phyloP scores from a whole-genome alignment of 371 early-diverging fungal genomes.

The Entomophthora muscae region DNA sequence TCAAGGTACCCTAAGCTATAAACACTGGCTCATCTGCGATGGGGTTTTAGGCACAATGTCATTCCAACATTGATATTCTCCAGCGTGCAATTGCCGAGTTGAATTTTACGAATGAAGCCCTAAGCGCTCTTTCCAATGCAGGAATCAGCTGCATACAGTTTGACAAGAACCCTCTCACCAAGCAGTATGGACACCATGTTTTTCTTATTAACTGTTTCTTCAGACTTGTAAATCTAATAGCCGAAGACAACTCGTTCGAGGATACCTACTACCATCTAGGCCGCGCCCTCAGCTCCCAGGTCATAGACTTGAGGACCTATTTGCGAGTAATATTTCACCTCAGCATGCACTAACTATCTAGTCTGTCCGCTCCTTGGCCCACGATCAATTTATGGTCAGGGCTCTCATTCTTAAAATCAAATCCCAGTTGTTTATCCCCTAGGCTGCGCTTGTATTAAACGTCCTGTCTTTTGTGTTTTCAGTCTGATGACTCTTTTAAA shows the following conservation, averaged over 20 bases:
- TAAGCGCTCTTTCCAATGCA: neutral
- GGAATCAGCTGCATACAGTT: neutral
- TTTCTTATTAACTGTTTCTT: neutral
- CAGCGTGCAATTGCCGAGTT: neutral
- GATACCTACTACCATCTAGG: neutral
- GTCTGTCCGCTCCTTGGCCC: neutral
- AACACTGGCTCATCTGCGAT: neutral
- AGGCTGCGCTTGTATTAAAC: too few relatives aligned
- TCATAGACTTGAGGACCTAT: neutral
- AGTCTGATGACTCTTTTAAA: too few relatives aligned
- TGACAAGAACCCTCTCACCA: neutral
- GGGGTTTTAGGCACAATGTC: neutral
- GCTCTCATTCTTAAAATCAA: conserved; percentile 6
- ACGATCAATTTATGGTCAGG: conserved; percentile 1
- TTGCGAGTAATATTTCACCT: neutral
- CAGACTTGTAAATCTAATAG: neutral
- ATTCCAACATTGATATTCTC: neutral
- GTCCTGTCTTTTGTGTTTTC: too few relatives aligned
- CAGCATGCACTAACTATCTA: neutral
- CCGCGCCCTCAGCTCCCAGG: neutral
- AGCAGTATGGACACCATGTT: neutral
- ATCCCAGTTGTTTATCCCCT: neutral
- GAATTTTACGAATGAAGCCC: neutral
- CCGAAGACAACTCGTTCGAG: conserved; percentile 1
- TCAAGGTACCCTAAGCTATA: neutral